A percentile compares a stretch with the other conserved stretches of the same genome.
These are phyloP conservation scores for Somion occarium DNA, from an alignment of 1,284 basidiomycete species.

Conservation along the genomic window DNA sequence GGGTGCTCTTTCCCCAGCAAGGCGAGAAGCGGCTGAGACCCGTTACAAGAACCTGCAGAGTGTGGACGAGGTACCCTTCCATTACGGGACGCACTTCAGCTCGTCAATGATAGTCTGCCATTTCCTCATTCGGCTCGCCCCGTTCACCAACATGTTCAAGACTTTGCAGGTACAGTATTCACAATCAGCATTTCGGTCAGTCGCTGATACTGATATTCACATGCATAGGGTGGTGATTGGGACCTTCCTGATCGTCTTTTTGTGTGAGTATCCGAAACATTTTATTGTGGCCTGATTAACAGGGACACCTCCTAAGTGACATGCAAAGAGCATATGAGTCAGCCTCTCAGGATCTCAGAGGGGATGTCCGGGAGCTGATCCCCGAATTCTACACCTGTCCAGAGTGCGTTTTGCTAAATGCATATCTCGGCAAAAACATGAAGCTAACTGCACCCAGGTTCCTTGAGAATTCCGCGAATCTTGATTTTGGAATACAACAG, in stretches of 20 bases:
- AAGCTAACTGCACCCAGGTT: slow-evolving; percentile 41
- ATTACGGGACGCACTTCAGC: slow-evolving; percentile 94
- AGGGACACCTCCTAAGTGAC: slow-evolving; percentile 40
- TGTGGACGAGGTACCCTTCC: slow-evolving; percentile 84
- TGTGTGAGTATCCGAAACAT: slow-evolving; percentile 38
- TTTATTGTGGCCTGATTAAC: background rate
- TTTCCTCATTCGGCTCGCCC: slow-evolving; percentile 86
- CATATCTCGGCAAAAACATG: background rate
- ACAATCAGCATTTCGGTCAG: no score
- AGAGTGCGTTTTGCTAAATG: slow-evolving; percentile 49
- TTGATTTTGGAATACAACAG: slow-evolving; percentile 85
- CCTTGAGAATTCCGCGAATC: slow-evolving; percentile 65
- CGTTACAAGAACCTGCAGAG: slow-evolving; percentile 79
- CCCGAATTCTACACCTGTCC: slow-evolving; percentile 87
- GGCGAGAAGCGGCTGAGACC: slow-evolving; percentile 68
- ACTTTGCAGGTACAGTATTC: slow-evolving; percentile 58
- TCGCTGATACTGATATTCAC: background rate
- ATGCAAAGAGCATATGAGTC: slow-evolving; percentile 79
- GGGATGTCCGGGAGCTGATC: slow-evolving; percentile 92
- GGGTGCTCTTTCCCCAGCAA: slow-evolving; percentile 80
- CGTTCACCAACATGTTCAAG: slow-evolving; percentile 92
- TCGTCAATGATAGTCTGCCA: slow-evolving; percentile 97
- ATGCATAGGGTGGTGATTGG: slow-evolving; percentile 78
- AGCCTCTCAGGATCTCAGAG: slow-evolving; percentile 81
- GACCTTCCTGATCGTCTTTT: slow-evolving; percentile 95